phyloP scores from a whole-genome alignment of 2,329 filamentous ascomycete genomes.

The Apiospora phragmitis region DNA sequence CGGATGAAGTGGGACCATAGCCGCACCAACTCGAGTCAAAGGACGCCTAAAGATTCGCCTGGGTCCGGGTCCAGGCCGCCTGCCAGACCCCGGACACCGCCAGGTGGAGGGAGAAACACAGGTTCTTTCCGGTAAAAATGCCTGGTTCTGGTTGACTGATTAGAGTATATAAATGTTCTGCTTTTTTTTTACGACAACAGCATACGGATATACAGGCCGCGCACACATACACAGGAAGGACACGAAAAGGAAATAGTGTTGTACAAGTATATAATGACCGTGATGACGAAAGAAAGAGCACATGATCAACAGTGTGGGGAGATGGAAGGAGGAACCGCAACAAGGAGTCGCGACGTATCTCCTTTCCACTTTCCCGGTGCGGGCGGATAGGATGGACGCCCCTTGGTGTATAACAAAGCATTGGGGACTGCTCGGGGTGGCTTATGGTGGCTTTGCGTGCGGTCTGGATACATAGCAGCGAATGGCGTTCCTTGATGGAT shows the following conservation, averaged over 20 bases:
- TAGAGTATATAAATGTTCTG: not conserved
- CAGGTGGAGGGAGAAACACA: not conserved
- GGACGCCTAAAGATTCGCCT: not conserved
- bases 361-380: not conserved
- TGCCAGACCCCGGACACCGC: not conserved
- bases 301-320: not conserved
- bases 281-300: not conserved
- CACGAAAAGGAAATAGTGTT: not conserved
- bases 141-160: not conserved
- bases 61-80: not conserved
- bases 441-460: not conserved
- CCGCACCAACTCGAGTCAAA: not conserved
- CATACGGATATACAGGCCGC: not conserved
- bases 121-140: not conserved
- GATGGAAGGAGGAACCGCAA: not conserved
- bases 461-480: conserved; percentile 4
- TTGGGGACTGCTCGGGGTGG: not conserved
- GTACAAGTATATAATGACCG: conserved; percentile 8
- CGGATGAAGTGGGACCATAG: not conserved
- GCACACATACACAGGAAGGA: not conserved
- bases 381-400: not conserved
- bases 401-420: not conserved
- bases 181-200: not conserved
- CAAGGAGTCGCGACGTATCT: not conserved
- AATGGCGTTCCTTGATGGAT: not conserved